Conservation (phyloP, 108 stramenopile genomes). For the Cyclotella cryptica region DNA sequence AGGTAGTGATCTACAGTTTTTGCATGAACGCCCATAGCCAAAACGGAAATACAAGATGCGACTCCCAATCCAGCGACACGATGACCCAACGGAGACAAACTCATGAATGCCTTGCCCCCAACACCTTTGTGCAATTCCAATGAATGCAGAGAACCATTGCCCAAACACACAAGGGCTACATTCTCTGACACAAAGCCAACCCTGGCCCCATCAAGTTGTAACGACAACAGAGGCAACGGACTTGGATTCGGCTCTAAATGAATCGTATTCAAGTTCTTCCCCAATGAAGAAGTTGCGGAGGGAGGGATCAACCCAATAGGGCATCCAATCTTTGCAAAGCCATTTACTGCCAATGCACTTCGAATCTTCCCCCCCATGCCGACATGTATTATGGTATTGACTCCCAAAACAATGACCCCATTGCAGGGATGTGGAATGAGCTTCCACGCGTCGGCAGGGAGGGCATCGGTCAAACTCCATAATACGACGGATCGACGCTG, state of each 20-base stretch:
- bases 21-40: constrained; percentile 42
- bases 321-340: constrained; percentile 73
- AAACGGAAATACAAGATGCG: constrained; percentile 55
- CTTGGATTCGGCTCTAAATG: constrained; percentile 69
- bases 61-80: constrained; percentile 75
- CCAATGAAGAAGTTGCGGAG: constrained; percentile 8
- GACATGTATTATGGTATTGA: constrained; percentile 72
- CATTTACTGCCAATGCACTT: constrained; percentile 79
- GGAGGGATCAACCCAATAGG: constrained; percentile 58
- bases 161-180: constrained; percentile 68
- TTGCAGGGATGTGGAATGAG: constrained; percentile 50
- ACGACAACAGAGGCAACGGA: constrained; percentile 72
- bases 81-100: constrained; percentile 68
- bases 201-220: constrained; percentile 81
- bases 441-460: constrained; percentile 78
- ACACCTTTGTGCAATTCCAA: constrained; percentile 56
- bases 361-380: constrained; percentile 69
- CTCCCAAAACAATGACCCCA: constrained; percentile 70
- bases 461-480: constrained; percentile 74
- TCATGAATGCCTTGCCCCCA: constrained; percentile 42
- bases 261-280: constrained; percentile 15
- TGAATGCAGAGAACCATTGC: constrained; percentile 70
- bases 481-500: constrained; percentile 81
- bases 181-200: constrained; percentile 55
- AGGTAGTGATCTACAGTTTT: constrained; percentile 29